A percentile compares a stretch with the other conserved stretches of the same genome.
Evolutionary conservation across 208 protist genomes (phyloP).

Genomic region (Trypanosoma theileri): DNA sequence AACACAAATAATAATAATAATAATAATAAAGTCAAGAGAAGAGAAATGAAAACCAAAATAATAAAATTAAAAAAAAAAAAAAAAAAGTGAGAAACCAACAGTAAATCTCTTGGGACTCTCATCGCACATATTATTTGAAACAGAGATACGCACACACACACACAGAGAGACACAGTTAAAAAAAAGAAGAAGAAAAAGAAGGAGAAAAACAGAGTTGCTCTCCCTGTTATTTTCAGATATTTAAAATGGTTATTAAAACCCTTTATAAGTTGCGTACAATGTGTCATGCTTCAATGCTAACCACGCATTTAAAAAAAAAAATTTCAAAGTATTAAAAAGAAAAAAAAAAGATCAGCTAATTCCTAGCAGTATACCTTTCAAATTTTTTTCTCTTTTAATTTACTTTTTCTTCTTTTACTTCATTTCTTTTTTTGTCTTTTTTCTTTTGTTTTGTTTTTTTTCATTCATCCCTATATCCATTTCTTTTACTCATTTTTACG

Average conservation of each 20-base stretch:
- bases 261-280: too few relatives aligned
- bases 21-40: conserved; percentile 6
- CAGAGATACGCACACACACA: neutral
- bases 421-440: conserved; percentile 1
- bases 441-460: neutral
- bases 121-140: neutral
- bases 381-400: neutral
- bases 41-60: conserved; percentile 22
- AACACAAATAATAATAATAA: conserved; percentile 6
- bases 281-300: too few relatives aligned
- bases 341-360: too few relatives aligned
- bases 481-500: neutral
- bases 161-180: neutral
- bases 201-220: neutral
- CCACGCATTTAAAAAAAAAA: neutral
- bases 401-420: neutral
- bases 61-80: conserved; percentile 5
- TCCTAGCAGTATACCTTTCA: too few relatives aligned
- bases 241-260: neutral
- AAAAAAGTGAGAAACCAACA: conserved; percentile 5
- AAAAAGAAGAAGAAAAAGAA: conserved; percentile 18
- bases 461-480: neutral
- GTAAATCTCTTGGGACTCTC: neutral
- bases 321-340: neutral
- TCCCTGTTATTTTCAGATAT: neutral